phyloP scores from a whole-genome alignment of 2,329 filamentous ascomycete species.

The Mycosphaerella sp. region DNA sequence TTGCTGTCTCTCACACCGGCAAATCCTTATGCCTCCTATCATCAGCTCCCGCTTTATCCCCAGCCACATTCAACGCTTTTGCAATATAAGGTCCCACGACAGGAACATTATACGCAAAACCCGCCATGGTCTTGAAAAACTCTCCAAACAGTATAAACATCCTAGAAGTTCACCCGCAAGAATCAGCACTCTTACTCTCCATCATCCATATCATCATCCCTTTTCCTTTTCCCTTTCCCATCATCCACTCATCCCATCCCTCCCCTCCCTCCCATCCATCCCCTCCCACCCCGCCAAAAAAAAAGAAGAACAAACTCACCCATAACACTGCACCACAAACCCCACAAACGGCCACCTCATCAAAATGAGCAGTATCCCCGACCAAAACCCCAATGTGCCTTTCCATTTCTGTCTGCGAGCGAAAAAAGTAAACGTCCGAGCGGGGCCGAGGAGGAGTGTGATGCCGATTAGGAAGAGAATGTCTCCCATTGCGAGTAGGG shows the following conservation, averaged over 20 bases:
- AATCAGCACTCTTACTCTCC: background rate
- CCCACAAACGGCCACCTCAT: constrained; percentile 86
- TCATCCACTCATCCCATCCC: background rate
- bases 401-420: constrained; percentile 86
- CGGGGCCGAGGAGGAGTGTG: constrained; percentile 86
- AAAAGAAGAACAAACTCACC: background rate
- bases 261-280: too few relatives aligned
- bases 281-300: too few relatives aligned
- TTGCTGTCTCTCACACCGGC: constrained; percentile 53
- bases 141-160: constrained; percentile 93
- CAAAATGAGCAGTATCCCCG: constrained; percentile 77
- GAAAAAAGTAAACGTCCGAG: constrained; percentile 92
- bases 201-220: too few relatives aligned
- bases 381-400: constrained; percentile 81
- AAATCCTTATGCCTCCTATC: constrained; percentile 68
- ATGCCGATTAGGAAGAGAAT: constrained; percentile 97
- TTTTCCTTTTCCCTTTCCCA: background rate
- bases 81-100: constrained; percentile 83
- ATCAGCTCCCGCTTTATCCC: constrained; percentile 58
- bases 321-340: constrained; percentile 69
- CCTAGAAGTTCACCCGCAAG: constrained; percentile 53
- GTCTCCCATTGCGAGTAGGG: constrained; percentile 98
- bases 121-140: constrained; percentile 85
- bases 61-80: constrained; percentile 61
- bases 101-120: constrained; percentile 78